Conservation (phyloP, 2,329 filamentous ascomycete species). For the Helotiales sp. region DNA sequence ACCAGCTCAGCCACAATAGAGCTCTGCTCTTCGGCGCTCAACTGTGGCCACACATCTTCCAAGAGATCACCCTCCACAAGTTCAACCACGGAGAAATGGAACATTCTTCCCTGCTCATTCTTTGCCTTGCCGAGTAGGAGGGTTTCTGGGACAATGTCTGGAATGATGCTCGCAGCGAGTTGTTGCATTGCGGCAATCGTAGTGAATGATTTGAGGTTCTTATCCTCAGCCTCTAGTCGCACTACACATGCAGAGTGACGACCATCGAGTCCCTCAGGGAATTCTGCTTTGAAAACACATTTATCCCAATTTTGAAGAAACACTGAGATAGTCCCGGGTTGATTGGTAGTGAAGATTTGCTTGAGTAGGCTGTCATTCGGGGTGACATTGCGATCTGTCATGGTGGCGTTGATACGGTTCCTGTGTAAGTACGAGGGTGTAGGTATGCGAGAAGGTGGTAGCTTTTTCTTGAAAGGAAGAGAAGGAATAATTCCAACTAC, state of each 20-base stretch:
- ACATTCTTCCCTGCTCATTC: too few species aligned
- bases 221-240: constrained; percentile 12
- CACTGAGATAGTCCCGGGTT: constrained; percentile 16
- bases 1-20: too few species aligned
- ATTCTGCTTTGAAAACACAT: constrained; percentile 21
- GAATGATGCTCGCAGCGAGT: constrained; percentile 15
- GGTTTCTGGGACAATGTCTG: constrained; percentile 13
- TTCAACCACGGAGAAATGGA: too few species aligned
- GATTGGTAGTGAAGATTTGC: constrained; percentile 16
- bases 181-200: constrained; percentile 16
- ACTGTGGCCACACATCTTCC: too few species aligned
- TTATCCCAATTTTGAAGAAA: constrained; percentile 20
- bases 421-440: too few species aligned
- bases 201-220: constrained; percentile 7
- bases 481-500: too few species aligned
- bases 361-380: constrained; percentile 13
- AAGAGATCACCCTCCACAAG: too few species aligned
- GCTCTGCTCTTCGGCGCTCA: too few species aligned
- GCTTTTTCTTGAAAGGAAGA: too few species aligned
- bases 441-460: too few species aligned
- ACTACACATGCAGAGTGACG: constrained; percentile 14
- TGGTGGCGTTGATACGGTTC: too few species aligned
- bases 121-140: constrained; percentile 13
- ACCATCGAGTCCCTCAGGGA: constrained; percentile 6
- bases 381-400: too few species aligned